Evolutionary conservation across 768 basidiomycete genomes (phyloP), one percentile per base, ranked within the genome.

Genomic region (Lyophyllum decastes): DNA sequence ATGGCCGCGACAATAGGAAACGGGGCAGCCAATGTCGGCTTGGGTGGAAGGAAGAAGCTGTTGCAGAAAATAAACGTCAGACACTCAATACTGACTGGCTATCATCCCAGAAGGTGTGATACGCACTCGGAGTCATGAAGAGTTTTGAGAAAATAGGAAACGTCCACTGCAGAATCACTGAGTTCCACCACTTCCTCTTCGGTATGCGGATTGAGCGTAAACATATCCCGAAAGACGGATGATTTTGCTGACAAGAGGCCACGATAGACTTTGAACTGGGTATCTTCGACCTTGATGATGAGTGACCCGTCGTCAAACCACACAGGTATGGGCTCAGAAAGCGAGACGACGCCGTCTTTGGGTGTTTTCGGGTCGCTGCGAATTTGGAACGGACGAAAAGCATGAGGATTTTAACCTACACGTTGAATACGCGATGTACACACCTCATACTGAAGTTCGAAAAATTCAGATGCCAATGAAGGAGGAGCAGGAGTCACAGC

Each of bases 41-140:
- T 41, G 5, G 60, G 55, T 6, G 45, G 38, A 3, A 43, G 45
- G 41, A 60, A 60, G 27, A 60, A 60, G 24, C 59, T 56, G 49
- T 30, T n/a, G 4, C 9, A 26, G 40, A 17, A 21, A 10, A 22
- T 43, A 50, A 1, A n/a, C n/a, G n/a, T n/a, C n/a, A n/a, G n/a
- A n/a, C n/a, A n/a, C n/a, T n/a, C n/a, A n/a, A n/a, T n/a, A n/a
- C n/a, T n/a, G n/a, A 19, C n/a, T 2, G 16, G 52, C 8, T 33
- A 33, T 33, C 30, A 30, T 34, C 6, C 27, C 4, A 35, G 10
- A 24, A 25, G 21, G 7, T 38, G 4, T 7, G 6, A 0, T 8
- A 59, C 58, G 27, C 10, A 60, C 54, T 56, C 54, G 8, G 30
- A 33, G 25, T 60, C 54, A 43, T 60, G 59, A 4, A 60, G 22